These are phyloP conservation scores for Crithidia mellificae DNA, from an alignment of 208 protist species.

Conservation along the genomic window DNA sequence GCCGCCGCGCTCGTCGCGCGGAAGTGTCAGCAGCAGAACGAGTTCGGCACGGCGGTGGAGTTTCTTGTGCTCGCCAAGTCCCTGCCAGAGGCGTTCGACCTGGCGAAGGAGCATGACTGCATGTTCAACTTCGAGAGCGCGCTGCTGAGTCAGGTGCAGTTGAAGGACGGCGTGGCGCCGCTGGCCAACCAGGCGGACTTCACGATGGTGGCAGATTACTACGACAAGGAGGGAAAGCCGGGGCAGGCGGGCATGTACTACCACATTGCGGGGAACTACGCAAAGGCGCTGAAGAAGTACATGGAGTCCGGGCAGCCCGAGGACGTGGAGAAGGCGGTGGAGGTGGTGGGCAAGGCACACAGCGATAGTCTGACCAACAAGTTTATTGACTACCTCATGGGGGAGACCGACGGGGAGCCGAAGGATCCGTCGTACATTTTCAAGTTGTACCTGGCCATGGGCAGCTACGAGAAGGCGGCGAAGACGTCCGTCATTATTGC, in stretches of 20 bases:
- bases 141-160: constrained; percentile 73
- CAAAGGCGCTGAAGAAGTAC: constrained; percentile 90
- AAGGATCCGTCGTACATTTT: constrained; percentile 98
- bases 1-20: constrained; percentile 93
- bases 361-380: constrained; percentile 93
- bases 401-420: constrained; percentile 92
- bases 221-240: constrained; percentile 82
- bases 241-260: constrained; percentile 93
- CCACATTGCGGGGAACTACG: constrained; percentile 88
- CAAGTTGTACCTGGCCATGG: constrained; percentile 96
- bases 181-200: constrained; percentile 74
- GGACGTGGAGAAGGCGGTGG: constrained; percentile 92
- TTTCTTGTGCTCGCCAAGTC: constrained; percentile 96
- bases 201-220: constrained; percentile 91
- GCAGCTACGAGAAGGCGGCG: constrained; percentile 95
- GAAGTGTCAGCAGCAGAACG: constrained; percentile 84
- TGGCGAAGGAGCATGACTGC: constrained; percentile 88
- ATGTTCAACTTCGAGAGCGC: constrained; percentile 87
- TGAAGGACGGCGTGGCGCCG: constrained; percentile 87
- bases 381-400: constrained; percentile 97
- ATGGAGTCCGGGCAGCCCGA: constrained; percentile 84
- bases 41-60: constrained; percentile 93
- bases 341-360: constrained; percentile 92
- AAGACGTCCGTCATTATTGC: constrained; percentile 96
- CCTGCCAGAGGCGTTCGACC: constrained; percentile 91